These are phyloP conservation scores for Plasmodium vivax DNA, from an alignment of 169 alveolate species.

Conservation along the genomic window DNA sequence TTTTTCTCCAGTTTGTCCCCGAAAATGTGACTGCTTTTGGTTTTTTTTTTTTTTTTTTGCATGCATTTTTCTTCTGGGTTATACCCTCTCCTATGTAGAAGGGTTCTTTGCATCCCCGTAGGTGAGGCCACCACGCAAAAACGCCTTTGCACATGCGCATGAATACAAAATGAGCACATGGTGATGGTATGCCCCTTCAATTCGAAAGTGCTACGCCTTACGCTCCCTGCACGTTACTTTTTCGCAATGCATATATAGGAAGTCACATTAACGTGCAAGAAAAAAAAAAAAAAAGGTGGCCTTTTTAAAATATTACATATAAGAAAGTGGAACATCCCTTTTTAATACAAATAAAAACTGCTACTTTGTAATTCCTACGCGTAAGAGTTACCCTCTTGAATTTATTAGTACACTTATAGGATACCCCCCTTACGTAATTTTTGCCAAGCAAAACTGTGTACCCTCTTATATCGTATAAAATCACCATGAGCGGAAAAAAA, in stretches of 20 bases:
- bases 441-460: not conserved
- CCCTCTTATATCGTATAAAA: not conserved
- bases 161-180: not conserved
- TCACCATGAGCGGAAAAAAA: slow-evolving; percentile 65
- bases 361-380: not conserved
- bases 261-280: not conserved
- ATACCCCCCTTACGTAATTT: not conserved
- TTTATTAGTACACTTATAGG: not conserved
- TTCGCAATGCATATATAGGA: not conserved
- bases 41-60: not conserved
- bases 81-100: not conserved
- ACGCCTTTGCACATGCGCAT: not conserved
- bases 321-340: not conserved
- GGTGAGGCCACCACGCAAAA: not conserved
- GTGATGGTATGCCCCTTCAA: not conserved
- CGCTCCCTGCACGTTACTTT: not conserved
- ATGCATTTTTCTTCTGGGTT: not conserved
- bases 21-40: not conserved
- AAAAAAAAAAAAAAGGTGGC: not conserved
- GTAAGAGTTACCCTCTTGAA: not conserved
- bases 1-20: not conserved
- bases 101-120: not conserved
- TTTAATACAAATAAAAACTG: not conserved
- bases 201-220: not conserved
- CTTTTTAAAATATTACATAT: not conserved